These are phyloP conservation scores for Globisporangium camurandrum DNA, from an alignment of 352 stramenopile genomes.

Conservation along the genomic window DNA sequence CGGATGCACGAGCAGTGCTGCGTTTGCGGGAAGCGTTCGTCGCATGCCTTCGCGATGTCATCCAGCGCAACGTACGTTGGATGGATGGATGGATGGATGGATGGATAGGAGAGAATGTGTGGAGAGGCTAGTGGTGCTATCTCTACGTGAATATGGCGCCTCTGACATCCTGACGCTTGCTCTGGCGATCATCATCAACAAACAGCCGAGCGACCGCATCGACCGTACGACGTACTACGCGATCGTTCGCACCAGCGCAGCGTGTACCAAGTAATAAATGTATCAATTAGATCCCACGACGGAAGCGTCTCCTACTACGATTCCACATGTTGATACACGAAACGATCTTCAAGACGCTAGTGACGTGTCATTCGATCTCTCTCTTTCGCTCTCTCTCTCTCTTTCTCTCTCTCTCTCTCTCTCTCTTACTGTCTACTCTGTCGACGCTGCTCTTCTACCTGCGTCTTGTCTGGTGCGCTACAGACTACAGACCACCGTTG, in stretches of 20 bases:
- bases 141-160: background rate
- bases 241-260: background rate
- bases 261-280: background rate
- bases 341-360: too few relatives aligned
- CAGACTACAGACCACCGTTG: too few relatives aligned
- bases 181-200: background rate
- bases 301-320: too few relatives aligned
- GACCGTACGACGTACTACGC: constrained; percentile 3
- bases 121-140: background rate
- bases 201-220: background rate
- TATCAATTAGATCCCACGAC: too few relatives aligned
- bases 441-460: too few relatives aligned
- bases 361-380: too few relatives aligned
- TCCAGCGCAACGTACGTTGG: constrained; percentile 15
- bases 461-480: too few relatives aligned
- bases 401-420: too few relatives aligned
- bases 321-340: too few relatives aligned
- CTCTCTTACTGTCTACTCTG: too few relatives aligned
- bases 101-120: background rate
- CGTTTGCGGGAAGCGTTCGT: constrained; percentile 16
- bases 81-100: background rate
- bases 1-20: background rate
- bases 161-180: background rate
- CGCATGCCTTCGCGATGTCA: constrained; percentile 14
- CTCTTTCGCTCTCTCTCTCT: too few relatives aligned